These are phyloP conservation scores for Malus hybrid DNA, from an alignment of 331 rosid species.

Conservation along the genomic window DNA sequence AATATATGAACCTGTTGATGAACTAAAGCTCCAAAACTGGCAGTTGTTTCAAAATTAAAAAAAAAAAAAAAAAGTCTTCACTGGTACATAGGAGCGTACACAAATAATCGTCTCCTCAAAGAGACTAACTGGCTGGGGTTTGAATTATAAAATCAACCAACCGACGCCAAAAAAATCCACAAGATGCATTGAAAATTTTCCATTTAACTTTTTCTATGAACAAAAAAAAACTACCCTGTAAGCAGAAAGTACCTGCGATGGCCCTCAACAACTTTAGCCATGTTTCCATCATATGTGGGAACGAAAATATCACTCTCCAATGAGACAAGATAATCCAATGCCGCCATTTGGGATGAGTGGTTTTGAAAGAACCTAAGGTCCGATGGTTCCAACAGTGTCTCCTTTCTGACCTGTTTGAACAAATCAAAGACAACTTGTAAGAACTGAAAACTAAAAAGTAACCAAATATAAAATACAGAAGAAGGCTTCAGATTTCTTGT, in stretches of 20 bases:
- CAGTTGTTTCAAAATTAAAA: background rate
- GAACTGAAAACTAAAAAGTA: constrained; percentile 5
- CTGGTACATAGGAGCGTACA: background rate
- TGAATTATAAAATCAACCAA: background rate
- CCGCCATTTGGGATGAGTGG: constrained; percentile 95
- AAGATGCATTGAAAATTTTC: background rate
- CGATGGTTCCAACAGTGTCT: constrained; percentile 65
- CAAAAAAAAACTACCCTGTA: background rate
- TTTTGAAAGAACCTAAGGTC: constrained; percentile 74
- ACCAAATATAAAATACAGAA: background rate
- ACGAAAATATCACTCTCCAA: constrained; percentile 81
- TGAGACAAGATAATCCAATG: constrained; percentile 82
- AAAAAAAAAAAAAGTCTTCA: too few relatives aligned
- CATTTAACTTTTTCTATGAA: background rate
- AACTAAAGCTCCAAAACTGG: constrained; percentile 1
- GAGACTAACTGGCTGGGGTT: background rate
- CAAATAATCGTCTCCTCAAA: background rate
- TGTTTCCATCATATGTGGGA: constrained; percentile 91
- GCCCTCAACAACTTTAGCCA: constrained; percentile 94
- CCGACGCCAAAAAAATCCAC: background rate
- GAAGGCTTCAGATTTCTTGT: constrained; percentile 4
- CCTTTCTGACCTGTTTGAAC: constrained; percentile 70
- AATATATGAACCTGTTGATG: background rate
- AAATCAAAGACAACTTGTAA: constrained; percentile 12
- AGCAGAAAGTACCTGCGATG: constrained; percentile 64